Percentiles rank a stretch among this genome's conserved stretches.
Evolutionary conservation across 768 basidiomycete species (phyloP).

Genomic region (Auricularia sp.): DNA sequence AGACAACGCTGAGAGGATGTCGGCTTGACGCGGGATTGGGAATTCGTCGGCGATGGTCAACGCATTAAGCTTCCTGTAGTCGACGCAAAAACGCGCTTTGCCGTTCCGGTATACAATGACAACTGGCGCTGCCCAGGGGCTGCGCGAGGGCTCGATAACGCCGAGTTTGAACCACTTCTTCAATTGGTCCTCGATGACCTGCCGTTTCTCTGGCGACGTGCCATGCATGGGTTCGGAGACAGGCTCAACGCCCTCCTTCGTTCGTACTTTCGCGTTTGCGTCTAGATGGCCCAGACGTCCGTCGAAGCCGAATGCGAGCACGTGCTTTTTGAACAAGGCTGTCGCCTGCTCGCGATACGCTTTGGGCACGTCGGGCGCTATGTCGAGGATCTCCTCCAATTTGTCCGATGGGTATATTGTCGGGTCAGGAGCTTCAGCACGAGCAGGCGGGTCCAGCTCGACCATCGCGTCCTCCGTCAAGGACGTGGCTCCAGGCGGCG

Average conservation of each 20-base stretch:
- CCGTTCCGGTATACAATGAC: conserved; percentile 29
- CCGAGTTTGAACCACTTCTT: conserved; percentile 25
- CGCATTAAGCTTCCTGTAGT: conserved; percentile 22
- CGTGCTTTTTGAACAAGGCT: conserved; percentile 11
- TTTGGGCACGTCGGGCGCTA: conserved; percentile 13
- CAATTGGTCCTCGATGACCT: conserved; percentile 22
- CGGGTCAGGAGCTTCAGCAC: conserved; percentile 15
- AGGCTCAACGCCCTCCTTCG: conserved; percentile 15
- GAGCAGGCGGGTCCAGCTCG: conserved; percentile 16
- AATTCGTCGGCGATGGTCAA: too few species aligned
- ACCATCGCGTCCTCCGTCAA: conserved; percentile 18
- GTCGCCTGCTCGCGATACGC: conserved; percentile 6
- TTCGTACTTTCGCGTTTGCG: conserved; percentile 16
- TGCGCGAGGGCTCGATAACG: conserved; percentile 31
- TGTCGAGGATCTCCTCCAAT: conserved; percentile 9
- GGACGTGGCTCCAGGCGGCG: conserved; percentile 10
- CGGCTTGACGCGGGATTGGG: too few species aligned
- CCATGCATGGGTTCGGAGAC: conserved; percentile 17
- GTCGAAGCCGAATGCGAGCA: conserved; percentile 22
- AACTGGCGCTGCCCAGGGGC: conserved; percentile 27
- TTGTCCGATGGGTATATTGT: background rate
- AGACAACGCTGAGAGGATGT: conserved; percentile 20
- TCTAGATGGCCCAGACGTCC: conserved; percentile 22
- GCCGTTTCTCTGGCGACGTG: conserved; percentile 16
- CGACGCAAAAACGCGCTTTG: conserved; percentile 29